Evolutionary conservation across 768 basidiomycete species (phyloP).

Genomic region (Suillus clintonianus): DNA sequence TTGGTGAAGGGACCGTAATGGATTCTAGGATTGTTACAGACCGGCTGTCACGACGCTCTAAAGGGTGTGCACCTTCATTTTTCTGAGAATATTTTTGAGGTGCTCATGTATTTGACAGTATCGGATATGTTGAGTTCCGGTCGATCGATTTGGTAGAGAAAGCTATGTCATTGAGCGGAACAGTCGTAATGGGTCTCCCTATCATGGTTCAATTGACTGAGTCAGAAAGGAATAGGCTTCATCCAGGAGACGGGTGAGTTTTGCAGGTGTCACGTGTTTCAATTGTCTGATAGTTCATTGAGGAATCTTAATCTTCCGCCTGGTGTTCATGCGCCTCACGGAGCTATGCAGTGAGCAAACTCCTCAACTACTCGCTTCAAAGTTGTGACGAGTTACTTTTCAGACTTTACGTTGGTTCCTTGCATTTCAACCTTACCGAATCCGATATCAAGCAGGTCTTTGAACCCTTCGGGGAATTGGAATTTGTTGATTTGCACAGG

Average conservation of each 20-base stretch:
- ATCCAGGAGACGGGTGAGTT: slow-evolving; percentile 84
- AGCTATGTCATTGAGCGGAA: slow-evolving; percentile 87
- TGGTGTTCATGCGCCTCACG: slow-evolving; percentile 79
- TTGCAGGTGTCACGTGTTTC: slow-evolving; percentile 7
- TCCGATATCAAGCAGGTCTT: slow-evolving; percentile 99
- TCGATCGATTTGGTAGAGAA: slow-evolving; percentile 89
- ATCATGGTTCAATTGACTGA: slow-evolving; percentile 97
- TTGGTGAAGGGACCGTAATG: slow-evolving; percentile 91
- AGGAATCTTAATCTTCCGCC: slow-evolving; percentile 84
- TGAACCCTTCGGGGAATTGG: slow-evolving; percentile 96
- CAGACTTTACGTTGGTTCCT: slow-evolving; percentile 94
- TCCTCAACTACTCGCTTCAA: not conserved
- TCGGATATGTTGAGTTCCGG: slow-evolving; percentile 97
- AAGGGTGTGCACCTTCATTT: slow-evolving; percentile 67
- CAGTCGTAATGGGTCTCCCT: slow-evolving; percentile 97
- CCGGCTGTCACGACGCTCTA: slow-evolving; percentile 91
- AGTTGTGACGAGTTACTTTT: slow-evolving; percentile 10
- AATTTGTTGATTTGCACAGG: slow-evolving; percentile 97
- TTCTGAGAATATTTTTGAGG: not conserved
- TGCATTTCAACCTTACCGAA: slow-evolving; percentile 96
- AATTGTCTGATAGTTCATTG: slow-evolving; percentile 10
- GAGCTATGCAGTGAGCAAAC: slow-evolving; percentile 76
- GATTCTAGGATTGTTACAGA: slow-evolving; percentile 97
- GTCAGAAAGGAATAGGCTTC: slow-evolving; percentile 89
- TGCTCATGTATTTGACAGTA: slow-evolving; percentile 48